Base-by-base conservation (phyloP, 129 eudicot genomes). In the Flaveria brownii region DNA sequence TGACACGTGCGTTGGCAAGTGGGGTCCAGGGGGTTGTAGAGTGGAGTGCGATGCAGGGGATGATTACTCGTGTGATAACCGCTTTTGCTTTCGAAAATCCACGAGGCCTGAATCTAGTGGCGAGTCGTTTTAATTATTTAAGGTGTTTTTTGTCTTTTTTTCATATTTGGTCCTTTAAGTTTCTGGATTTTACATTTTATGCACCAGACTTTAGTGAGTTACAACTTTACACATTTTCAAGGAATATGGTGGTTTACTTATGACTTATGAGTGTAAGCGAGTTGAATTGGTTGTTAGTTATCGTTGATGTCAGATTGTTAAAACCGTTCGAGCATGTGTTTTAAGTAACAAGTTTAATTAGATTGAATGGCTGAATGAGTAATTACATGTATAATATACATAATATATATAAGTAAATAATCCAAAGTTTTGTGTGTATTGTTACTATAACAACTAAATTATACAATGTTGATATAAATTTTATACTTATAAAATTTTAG, bases 31-130 rank as follows among this genome's bases (percentile, higher is more conserved):
- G 13, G 41, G 12, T 75, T 81, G 52, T 56, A 68, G 65, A 41
- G 73, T 82, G 55, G 71, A 36, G 73, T 52, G 39, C 22, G 67
- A 57, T 36, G 14, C 66, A 71, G 75, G 26, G 15, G 74, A 77
- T 76, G 0, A 30, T 3, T 8, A 41, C 60, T 18, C 8, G 70
- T 41, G 39, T 9, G 26, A 57, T 74, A 65, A 75, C 83, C 74
- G 61, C 63, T 74, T 59, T 74, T 63, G 15, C 12, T 65, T 70
- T 86, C 73, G 75, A 72, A 62, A 46, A 79, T 81, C 67, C 84
- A 76, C 42, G 68, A 78, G 90, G 85, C 75, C 71, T 47, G 85
- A 82, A 79, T 72, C 82, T 68, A 73, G 56, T 70, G 81, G 81
- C 54, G 50, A 49, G 63, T 50, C 20, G 67, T 39, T 78, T 71